phyloP scores from a whole-genome alignment of 2,329 filamentous ascomycete species.

The Fusarium penzigii region DNA sequence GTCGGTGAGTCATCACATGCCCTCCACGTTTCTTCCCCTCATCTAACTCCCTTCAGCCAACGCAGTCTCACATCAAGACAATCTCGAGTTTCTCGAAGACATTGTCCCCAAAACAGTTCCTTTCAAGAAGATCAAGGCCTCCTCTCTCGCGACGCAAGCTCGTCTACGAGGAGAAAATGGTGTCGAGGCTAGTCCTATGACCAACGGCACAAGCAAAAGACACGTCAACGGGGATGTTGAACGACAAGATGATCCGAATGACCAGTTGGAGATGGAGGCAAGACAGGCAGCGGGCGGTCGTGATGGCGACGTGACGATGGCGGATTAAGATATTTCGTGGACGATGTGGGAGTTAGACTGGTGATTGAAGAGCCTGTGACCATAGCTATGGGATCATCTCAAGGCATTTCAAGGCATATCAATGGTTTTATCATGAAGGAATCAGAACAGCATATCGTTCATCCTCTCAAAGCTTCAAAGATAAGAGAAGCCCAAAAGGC shows the following conservation, averaged over 20 bases:
- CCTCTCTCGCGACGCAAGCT: slow-evolving; percentile 52
- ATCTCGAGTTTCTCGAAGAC: slow-evolving; percentile 92
- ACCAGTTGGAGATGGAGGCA: slow-evolving; percentile 58
- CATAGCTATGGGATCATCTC: too few species aligned
- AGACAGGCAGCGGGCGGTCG: slow-evolving; percentile 43
- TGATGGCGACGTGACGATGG: slow-evolving; percentile 62
- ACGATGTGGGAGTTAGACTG: background rate
- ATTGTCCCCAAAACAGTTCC: slow-evolving; percentile 84
- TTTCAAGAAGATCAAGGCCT: slow-evolving; percentile 75
- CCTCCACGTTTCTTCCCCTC: background rate
- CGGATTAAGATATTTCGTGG: slow-evolving; percentile 40
- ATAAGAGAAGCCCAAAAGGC: background rate
- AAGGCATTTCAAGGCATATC: too few species aligned
- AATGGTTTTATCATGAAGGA: too few species aligned
- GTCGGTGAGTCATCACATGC: slow-evolving; percentile 59
- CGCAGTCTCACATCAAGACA: slow-evolving; percentile 85
- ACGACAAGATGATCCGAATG: slow-evolving; percentile 45
- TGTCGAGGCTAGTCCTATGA: slow-evolving; percentile 20
- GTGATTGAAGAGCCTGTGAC: too few species aligned
- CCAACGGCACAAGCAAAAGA: slow-evolving; percentile 32
- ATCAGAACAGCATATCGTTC: too few species aligned
- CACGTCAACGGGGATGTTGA: slow-evolving; percentile 35
- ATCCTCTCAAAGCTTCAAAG: too few species aligned
- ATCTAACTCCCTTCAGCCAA: slow-evolving; percentile 58
- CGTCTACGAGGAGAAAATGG: slow-evolving; percentile 44